These are phyloP conservation scores for Papilionanthe hybrid DNA, from an alignment of 116 monocot genomes.

Conservation along the genomic window DNA sequence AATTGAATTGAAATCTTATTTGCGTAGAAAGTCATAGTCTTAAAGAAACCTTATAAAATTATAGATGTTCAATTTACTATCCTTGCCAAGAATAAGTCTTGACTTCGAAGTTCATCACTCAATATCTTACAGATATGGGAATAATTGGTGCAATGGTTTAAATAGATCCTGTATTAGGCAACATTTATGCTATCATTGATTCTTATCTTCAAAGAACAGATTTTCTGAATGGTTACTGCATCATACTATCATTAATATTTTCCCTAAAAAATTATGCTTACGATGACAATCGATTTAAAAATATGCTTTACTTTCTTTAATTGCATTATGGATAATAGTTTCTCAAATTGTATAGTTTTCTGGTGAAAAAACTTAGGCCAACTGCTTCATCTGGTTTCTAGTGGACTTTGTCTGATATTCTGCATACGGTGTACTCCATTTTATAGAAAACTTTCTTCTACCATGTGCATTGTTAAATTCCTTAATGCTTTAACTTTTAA, in stretches of 20 bases:
- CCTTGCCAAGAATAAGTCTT: background rate
- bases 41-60: background rate
- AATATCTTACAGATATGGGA: background rate
- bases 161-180: background rate
- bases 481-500: too few relatives aligned
- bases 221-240: background rate
- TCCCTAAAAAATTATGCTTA: background rate
- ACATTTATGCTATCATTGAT: background rate
- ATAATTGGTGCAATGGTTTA: background rate
- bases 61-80: background rate
- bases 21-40: background rate
- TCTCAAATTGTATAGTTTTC: background rate
- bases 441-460: background rate
- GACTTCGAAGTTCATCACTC: background rate
- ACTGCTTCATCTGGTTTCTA: background rate
- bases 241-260: background rate
- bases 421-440: background rate
- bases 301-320: background rate
- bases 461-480: background rate
- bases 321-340: background rate
- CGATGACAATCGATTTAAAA: background rate
- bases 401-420: background rate
- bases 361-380: background rate
- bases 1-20: background rate
- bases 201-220: background rate